A percentile compares a stretch with the other conserved stretches of the same genome.
Conservation (phyloP, 2,329 filamentous ascomycete genomes). For the Colletotrichum viniferum region DNA sequence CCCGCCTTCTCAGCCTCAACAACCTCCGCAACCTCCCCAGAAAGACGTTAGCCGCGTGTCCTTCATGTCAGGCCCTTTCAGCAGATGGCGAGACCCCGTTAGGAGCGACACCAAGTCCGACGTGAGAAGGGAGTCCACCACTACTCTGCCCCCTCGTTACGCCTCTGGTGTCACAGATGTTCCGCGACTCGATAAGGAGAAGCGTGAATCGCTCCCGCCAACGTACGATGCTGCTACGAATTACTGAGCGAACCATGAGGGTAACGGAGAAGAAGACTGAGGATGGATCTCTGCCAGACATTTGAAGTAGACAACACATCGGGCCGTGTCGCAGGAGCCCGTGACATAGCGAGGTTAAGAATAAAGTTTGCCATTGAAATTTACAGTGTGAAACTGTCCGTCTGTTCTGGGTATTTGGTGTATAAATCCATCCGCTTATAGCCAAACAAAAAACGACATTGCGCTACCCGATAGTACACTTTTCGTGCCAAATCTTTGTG, state of each 20-base stretch:
- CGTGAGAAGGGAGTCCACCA: background rate
- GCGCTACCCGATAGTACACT: too few species aligned
- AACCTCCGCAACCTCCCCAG: background rate
- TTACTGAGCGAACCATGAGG: background rate
- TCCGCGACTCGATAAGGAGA: background rate
- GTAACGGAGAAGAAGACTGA: background rate
- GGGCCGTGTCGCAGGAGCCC: background rate
- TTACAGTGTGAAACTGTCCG: background rate
- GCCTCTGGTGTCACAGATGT: background rate
- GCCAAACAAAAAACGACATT: background rate
- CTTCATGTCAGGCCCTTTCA: background rate
- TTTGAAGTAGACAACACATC: background rate
- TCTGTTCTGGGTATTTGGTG: background rate
- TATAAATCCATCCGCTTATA: background rate
- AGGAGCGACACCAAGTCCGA: background rate
- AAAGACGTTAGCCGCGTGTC: background rate
- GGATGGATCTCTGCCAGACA: background rate
- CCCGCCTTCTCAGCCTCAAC: background rate
- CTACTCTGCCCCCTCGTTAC: background rate
- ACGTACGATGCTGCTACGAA: constrained; percentile 1
- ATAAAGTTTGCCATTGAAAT: background rate
- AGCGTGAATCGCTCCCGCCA: background rate
- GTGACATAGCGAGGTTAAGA: background rate
- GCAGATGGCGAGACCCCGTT: background rate
- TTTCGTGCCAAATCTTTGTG: background rate